These are phyloP conservation scores for Fusarium avenaceum DNA, from an alignment of 2,329 filamentous ascomycete genomes.

Conservation along the genomic window DNA sequence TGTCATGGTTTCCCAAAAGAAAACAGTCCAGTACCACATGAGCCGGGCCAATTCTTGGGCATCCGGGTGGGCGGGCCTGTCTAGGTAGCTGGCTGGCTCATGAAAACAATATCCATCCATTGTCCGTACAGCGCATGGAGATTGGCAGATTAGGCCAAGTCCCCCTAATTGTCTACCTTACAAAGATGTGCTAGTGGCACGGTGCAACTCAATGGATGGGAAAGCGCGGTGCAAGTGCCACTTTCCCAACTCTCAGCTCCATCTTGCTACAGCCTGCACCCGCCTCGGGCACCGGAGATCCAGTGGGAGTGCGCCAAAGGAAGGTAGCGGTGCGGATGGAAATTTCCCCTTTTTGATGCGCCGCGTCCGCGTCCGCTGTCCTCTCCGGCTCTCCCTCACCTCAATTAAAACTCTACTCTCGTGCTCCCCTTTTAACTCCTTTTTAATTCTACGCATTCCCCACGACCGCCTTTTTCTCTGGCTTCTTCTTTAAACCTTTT, in stretches of 20 bases:
- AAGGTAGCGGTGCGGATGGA: slow-evolving; percentile 44
- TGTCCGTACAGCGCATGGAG: slow-evolving; percentile 17
- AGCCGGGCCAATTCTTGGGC: slow-evolving; percentile 30
- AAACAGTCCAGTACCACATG: slow-evolving; percentile 22
- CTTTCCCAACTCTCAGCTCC: slow-evolving; percentile 30
- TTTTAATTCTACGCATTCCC: slow-evolving; percentile 45
- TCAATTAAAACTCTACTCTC: slow-evolving; percentile 45
- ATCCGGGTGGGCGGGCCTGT: slow-evolving; percentile 26
- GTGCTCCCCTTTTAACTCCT: slow-evolving; percentile 48
- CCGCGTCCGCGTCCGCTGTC: slow-evolving; percentile 31
- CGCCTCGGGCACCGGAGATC: slow-evolving; percentile 36
- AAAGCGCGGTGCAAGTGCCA: slow-evolving; percentile 45
- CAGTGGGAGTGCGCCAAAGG: slow-evolving; percentile 37
- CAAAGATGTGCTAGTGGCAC: slow-evolving; percentile 41
- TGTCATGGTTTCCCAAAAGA: slow-evolving; percentile 25
- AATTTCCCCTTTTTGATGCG: slow-evolving; percentile 57
- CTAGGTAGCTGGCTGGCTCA: too few relatives aligned
- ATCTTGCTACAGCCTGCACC: slow-evolving; percentile 1
- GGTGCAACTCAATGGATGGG: slow-evolving; percentile 28
- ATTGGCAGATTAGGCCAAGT: slow-evolving; percentile 44
- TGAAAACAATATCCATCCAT: too few relatives aligned
- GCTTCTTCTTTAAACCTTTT: slow-evolving; percentile 35
- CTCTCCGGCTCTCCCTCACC: slow-evolving; percentile 32
- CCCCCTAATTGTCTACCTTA: slow-evolving; percentile 19
- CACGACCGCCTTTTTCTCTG: slow-evolving; percentile 41